These are phyloP conservation scores for Kingdonia uniflora DNA, from an alignment of 164 flowering plant species.

Conservation along the genomic window DNA sequence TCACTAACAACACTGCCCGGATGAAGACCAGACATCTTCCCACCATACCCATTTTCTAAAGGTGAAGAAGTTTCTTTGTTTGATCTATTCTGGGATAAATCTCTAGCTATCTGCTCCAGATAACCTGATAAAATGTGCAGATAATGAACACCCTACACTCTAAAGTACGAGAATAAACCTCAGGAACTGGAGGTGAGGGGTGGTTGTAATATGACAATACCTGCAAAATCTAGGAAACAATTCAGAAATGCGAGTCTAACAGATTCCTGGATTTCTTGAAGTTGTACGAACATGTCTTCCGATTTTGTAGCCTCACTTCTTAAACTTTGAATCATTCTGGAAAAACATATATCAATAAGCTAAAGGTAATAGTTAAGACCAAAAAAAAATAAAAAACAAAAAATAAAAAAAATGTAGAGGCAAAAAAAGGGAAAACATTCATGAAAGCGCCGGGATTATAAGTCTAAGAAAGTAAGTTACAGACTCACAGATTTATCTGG, in stretches of 20 bases:
- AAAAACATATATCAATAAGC: too few relatives aligned
- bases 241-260: constrained; percentile 79
- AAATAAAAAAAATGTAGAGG: neutral
- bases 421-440: neutral
- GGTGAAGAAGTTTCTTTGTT: constrained; percentile 28
- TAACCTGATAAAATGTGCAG: constrained; percentile 42
- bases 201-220: constrained; percentile 23
- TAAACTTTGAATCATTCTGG: constrained; percentile 70
- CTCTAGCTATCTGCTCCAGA: constrained; percentile 68
- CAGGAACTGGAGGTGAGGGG: neutral
- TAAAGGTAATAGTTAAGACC: neutral
- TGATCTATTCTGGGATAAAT: constrained; percentile 42
- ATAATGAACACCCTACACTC: constrained; percentile 2
- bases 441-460: neutral
- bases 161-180: constrained; percentile 3
- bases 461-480: neutral
- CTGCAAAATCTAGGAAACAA: constrained; percentile 90
- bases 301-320: constrained; percentile 57
- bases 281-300: constrained; percentile 56
- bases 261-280: constrained; percentile 88
- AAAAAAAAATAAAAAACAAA: neutral
- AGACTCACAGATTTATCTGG: constrained; percentile 71
- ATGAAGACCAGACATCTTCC: constrained; percentile 32
- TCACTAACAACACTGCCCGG: constrained; percentile 49
- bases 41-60: constrained; percentile 53